These are phyloP conservation scores for Ascochyta lentis DNA, from an alignment of 2,329 filamentous ascomycete species.

Conservation along the genomic window DNA sequence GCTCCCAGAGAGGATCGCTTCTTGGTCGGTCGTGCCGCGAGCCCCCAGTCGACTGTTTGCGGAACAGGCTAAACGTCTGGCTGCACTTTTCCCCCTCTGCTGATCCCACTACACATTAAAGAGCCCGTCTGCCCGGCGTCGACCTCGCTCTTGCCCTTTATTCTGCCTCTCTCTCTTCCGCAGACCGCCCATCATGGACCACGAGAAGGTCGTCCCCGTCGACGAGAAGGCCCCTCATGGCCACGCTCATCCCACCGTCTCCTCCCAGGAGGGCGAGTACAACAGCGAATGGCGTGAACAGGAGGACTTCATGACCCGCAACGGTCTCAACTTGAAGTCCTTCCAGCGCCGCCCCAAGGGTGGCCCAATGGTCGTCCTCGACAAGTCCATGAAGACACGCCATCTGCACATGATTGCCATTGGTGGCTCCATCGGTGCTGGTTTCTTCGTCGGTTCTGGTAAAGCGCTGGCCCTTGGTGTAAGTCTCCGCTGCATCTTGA, in stretches of 20 bases:
- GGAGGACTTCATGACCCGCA: constrained; percentile 46
- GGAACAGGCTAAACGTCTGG: constrained; percentile 26
- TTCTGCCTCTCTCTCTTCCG: constrained; percentile 19
- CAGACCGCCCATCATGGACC: constrained; percentile 34
- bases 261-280: constrained; percentile 17
- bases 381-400: constrained; percentile 60
- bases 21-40: constrained; percentile 37
- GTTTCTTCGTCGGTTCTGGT: constrained; percentile 68
- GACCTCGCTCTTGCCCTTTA: constrained; percentile 6
- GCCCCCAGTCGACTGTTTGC: constrained; percentile 18
- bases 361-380: constrained; percentile 34
- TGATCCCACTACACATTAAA: constrained; percentile 40
- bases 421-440: constrained; percentile 67
- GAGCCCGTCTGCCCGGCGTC: constrained; percentile 16
- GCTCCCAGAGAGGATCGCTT: constrained; percentile 20
- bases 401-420: constrained; percentile 88
- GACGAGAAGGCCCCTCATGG: constrained; percentile 38
- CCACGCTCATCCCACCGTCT: constrained; percentile 22
- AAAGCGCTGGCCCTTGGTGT: constrained; percentile 61
- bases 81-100: constrained; percentile 25
- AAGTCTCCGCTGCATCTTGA: constrained; percentile 29
- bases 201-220: constrained; percentile 28
- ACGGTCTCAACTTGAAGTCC: constrained; percentile 45
- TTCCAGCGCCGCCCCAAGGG: constrained; percentile 44
- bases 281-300: constrained; percentile 36